Evolutionary conservation across 768 basidiomycete species (phyloP), one percentile per base, ranked within the genome.

Genomic region (Mrakia blollopis): DNA sequence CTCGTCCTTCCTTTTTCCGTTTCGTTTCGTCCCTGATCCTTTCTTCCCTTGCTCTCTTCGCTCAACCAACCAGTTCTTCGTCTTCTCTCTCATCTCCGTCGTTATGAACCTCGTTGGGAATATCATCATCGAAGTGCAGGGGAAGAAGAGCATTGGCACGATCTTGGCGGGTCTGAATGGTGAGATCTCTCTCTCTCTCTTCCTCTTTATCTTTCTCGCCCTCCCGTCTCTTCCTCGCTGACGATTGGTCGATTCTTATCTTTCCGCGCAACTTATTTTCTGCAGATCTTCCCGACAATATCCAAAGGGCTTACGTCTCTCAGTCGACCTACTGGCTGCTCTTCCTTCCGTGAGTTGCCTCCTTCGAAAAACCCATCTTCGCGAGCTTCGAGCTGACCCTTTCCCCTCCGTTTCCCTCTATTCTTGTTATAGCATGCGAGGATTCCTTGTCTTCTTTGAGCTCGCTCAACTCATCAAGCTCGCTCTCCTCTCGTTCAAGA

Each of bases 381-480:
- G 35, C 47, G 47, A 50, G 47, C 47, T 50, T 50, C 18, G 47
- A 50, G 47, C 47, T 50, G 47, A 50, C 18, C 47, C 16, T 18
- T 4, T 18, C 16, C 47, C 7, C 13, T 21, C 18, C 47, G 13
- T 50, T 50, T 9, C 18, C 21, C 21, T 21, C 47, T 4, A 50
- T 21, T 75, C 30, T 79, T 93, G 92, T 10, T 14, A 7, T 14
- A 57, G 57, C n/a, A 86, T 98, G 52, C 92, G 96, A 82, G 97
- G 95, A 35, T 97, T 98, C 88, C 88, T 98, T 60, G 91, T 89
- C 14, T 86, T 98, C 75, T 98, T 98, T 82, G 97, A 99, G 83
- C 86, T 99, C 47, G 96, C 97, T 9, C 97, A 99, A 84, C 89
- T 98, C 71, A 84, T 98, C 84, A 97, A 97, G 81, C 87, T 99